Conservation (phyloP, 2,329 filamentous ascomycete genomes). For the Decorospora gaudefroyi region DNA sequence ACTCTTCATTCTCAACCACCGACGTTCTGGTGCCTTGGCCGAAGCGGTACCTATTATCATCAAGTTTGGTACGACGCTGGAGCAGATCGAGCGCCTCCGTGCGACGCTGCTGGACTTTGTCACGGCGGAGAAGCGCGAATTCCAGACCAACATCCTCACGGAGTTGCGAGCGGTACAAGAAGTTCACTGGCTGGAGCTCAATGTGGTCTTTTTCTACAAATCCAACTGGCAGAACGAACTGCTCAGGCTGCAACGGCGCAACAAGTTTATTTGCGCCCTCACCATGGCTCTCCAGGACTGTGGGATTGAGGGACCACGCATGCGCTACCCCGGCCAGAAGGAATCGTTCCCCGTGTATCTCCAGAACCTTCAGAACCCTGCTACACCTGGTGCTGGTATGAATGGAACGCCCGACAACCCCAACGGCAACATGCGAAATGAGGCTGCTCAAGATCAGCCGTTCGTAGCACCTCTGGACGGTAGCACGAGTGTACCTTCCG, state of each 20-base stretch:
- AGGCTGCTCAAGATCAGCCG: conserved; percentile 49
- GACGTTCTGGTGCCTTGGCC: conserved; percentile 83
- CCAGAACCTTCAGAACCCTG: conserved; percentile 55
- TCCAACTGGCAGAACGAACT: conserved; percentile 96
- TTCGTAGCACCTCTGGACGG: conserved; percentile 48
- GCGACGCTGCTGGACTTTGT: conserved; percentile 82
- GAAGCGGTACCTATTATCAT: conserved; percentile 83
- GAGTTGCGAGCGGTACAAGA: conserved; percentile 80
- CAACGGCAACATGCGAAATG: conserved; percentile 43
- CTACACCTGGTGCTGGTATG: conserved; percentile 50
- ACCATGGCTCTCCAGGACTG: conserved; percentile 84
- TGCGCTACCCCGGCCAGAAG: conserved; percentile 70
- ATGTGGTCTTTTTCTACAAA: conserved; percentile 97
- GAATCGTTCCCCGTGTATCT: conserved; percentile 69
- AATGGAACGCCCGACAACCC: conserved; percentile 54
- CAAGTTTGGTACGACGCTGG: conserved; percentile 83
- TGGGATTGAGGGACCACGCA: conserved; percentile 81
- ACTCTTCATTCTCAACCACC: conserved; percentile 92
- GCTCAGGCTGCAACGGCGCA: conserved; percentile 83
- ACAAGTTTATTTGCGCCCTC: conserved; percentile 90
- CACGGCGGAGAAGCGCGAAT: conserved; percentile 82
- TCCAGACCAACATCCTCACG: conserved; percentile 81
- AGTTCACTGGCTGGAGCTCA: conserved; percentile 83
- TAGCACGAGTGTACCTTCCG: conserved; percentile 7
- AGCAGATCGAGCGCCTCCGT: conserved; percentile 82